Percentiles rank a stretch among this genome's conserved stretches.
These are phyloP conservation scores for Phyllosticta paracitricarpa DNA, from an alignment of 2,329 filamentous ascomycete genomes.

Conservation along the genomic window DNA sequence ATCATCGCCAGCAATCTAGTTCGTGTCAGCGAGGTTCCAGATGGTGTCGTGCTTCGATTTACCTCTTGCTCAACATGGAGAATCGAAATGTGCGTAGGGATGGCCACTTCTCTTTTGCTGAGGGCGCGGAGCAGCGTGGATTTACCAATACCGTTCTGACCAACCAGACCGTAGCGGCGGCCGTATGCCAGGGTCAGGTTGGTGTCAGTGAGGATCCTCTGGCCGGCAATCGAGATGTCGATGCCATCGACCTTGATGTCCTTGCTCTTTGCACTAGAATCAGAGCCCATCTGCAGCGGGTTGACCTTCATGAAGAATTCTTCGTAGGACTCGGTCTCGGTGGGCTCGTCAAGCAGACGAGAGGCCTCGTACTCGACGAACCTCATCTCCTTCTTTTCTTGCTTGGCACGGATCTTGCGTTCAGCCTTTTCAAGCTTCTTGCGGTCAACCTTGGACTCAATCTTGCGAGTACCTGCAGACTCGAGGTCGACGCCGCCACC, in stretches of 20 bases:
- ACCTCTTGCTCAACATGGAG: constrained; percentile 98
- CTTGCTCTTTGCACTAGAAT: constrained; percentile 72
- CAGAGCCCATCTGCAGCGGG: constrained; percentile 74
- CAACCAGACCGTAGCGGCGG: constrained; percentile 89
- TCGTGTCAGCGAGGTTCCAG: background rate
- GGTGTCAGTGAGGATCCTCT: constrained; percentile 83
- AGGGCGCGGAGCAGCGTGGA: constrained; percentile 85
- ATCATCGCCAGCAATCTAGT: constrained; percentile 82
- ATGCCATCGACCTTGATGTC: constrained; percentile 97
- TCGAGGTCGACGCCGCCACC: constrained; percentile 82
- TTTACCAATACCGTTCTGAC: constrained; percentile 92
- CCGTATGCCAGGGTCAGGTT: constrained; percentile 84
- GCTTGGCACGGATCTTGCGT: constrained; percentile 93
- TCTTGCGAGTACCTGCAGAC: constrained; percentile 82
- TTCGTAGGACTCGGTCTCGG: constrained; percentile 85
- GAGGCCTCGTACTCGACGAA: constrained; percentile 97
- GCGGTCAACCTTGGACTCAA: constrained; percentile 93
- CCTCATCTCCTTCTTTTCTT: constrained; percentile 97
- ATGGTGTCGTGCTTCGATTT: constrained; percentile 17
- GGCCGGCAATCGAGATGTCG: constrained; percentile 84
- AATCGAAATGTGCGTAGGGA: constrained; percentile 97
- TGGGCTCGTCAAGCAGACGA: constrained; percentile 70
- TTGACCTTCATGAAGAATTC: constrained; percentile 99
- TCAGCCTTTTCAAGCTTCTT: constrained; percentile 99
- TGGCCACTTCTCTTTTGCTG: constrained; percentile 83